Evolutionary conservation across 768 basidiomycete species (phyloP).

Genomic region (Galerina sulciceps): DNA sequence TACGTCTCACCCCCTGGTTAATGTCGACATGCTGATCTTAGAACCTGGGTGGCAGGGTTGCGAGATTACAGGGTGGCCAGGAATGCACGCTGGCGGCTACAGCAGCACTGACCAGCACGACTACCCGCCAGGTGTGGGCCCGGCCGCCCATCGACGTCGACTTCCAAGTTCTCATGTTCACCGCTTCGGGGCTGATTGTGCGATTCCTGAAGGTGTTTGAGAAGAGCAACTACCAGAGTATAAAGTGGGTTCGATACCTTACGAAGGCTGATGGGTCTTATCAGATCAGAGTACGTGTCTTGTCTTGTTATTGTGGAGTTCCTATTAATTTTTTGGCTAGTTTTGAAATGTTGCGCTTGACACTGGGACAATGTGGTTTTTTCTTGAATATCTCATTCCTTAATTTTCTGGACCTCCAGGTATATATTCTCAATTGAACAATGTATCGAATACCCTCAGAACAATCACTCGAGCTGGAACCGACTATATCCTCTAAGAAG

Average conservation of each 20-base stretch:
- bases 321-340: not conserved
- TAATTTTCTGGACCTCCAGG: not conserved
- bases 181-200: conserved; percentile 93
- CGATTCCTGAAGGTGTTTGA: conserved; percentile 98
- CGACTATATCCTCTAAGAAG: no score
- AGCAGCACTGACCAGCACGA: conserved; percentile 86
- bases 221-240: conserved; percentile 90
- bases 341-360: not conserved
- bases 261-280: conserved; percentile 94
- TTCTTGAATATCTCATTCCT: not conserved
- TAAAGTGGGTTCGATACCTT: conserved; percentile 95
- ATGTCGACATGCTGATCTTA: not conserved
- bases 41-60: conserved; percentile 58
- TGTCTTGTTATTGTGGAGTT: not conserved
- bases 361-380: not conserved
- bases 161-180: conserved; percentile 99
- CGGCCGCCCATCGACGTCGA: conserved; percentile 97
- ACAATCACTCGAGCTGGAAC: no score
- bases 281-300: conserved; percentile 82
- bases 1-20: conserved; percentile 45
- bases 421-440: no score
- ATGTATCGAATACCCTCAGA: no score
- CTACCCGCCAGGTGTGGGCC: conserved; percentile 95
- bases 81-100: conserved; percentile 86
- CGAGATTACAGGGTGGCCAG: conserved; percentile 89